Percentiles rank a stretch among this genome's conserved stretches.
These are phyloP conservation scores for Camellia lanceoleosa DNA, from an alignment of 148 eudicot genomes.

Conservation along the genomic window DNA sequence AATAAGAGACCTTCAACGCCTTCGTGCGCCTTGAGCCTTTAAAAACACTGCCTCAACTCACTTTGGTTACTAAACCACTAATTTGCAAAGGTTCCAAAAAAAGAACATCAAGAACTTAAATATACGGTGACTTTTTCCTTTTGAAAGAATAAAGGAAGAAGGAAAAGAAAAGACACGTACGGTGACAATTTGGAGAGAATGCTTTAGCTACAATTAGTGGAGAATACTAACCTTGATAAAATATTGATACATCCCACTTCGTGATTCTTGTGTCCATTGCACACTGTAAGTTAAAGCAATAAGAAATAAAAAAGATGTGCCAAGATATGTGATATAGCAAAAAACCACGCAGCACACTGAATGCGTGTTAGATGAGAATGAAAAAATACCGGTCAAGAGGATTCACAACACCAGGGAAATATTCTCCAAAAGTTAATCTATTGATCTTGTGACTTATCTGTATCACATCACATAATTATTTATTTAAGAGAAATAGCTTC, in stretches of 20 bases:
- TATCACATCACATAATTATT: conserved; percentile 6
- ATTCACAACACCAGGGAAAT: conserved; percentile 88
- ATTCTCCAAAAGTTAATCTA: conserved; percentile 80
- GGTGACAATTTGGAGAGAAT: background rate
- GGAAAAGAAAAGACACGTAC: background rate
- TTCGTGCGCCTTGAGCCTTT: too few relatives aligned
- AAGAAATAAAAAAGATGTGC: conserved; percentile 9
- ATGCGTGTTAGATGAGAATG: conserved; percentile 11
- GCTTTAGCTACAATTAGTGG: background rate
- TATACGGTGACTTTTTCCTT: background rate
- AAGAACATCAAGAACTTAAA: background rate
- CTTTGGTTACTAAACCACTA: background rate
- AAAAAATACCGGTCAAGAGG: conserved; percentile 90
- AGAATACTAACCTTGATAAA: conserved; percentile 75
- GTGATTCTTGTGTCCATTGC: conserved; percentile 72
- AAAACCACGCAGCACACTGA: background rate
- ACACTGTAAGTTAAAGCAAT: conserved; percentile 48
- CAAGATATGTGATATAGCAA: conserved; percentile 5
- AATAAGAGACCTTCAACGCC: too few relatives aligned
- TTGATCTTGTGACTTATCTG: conserved; percentile 96
- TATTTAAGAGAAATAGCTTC: background rate
- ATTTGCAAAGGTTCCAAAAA: too few relatives aligned
- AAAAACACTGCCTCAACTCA: background rate
- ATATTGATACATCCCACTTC: conserved; percentile 90
- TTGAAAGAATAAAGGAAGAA: background rate